These are phyloP conservation scores for Bodo saltans DNA, from an alignment of 78 protist genomes.

Conservation along the genomic window DNA sequence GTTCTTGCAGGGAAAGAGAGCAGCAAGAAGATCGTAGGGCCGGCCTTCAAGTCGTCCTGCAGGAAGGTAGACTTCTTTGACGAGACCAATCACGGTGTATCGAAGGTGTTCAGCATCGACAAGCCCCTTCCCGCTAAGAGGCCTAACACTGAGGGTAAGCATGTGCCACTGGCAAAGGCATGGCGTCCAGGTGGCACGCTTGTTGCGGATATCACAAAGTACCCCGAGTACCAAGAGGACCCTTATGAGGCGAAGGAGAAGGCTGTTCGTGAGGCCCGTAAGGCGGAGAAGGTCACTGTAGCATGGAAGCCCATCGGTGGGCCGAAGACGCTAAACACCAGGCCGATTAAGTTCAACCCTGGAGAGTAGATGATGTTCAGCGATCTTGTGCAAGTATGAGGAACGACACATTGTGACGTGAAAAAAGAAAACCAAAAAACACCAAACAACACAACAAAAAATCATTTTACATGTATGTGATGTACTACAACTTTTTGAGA, in stretches of 20 bases:
- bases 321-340: not conserved
- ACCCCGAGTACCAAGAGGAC: not conserved
- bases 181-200: not conserved
- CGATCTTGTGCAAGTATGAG: not conserved
- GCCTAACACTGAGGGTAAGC: not conserved
- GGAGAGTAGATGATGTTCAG: not conserved
- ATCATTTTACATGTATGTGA: not conserved
- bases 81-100: conserved; percentile 8
- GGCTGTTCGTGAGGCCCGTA: not conserved
- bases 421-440: not conserved
- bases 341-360: not conserved
- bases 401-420: not conserved
- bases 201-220: not conserved
- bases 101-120: conserved; percentile 13
- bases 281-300: not conserved
- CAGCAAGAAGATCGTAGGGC: not conserved
- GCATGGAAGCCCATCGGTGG: not conserved
- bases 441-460: not conserved
- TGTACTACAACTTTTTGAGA: not conserved
- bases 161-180: not conserved
- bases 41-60: not conserved
- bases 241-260: not conserved
- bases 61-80: conserved; percentile 1
- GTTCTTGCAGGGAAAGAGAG: too few species aligned
- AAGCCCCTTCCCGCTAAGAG: not conserved